Evolutionary conservation across 106 monocot genomes (phyloP), one percentile per base, ranked within the genome.

Genomic region (Triglochin maritima): DNA sequence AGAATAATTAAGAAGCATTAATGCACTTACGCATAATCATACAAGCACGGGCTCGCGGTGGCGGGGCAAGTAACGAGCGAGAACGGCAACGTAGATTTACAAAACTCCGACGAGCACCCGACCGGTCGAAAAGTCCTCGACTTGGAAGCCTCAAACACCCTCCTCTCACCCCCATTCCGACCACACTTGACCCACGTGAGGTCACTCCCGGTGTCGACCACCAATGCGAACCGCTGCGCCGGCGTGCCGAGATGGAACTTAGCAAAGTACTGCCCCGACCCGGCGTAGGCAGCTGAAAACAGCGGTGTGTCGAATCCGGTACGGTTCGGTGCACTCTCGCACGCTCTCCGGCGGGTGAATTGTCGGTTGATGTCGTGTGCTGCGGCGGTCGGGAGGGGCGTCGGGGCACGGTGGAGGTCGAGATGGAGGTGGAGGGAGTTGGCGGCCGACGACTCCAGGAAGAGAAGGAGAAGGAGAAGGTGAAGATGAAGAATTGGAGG

Each of bases 161-260:
- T 63, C 9, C 50, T 48, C 14, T 6, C 56, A 3, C 59, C 41
- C 2, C 52, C 42, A 12, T n/a, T 12, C 65, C 56, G 62, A 51
- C 61, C 73, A 74, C 98, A 98, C 8, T 88, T 84, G 44, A 98
- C 74, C 98, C 98, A 98, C 29, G 88, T 92, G 70, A 98, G 79
- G 67, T 98, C 98, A 62, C 98, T 98, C 2, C 98, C 98, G 42
- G 98, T 98, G 69, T 98, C 98, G 15, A 86, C 82, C 7, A 86
- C 81, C 2, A 98, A 62, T 44, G 86, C 12, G 62, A 87, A 88
- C 62, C 11, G 45, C 80, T 77, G 81, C n/a, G 98, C 80, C 17
- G 98, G 98, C 10, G 92, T 98, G 9, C 98, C 98, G n/a, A 98
- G 67, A 17, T 80, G 86, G 47, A 98, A 72, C 67, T 70, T 65